Evolutionary conservation across 257 asterid species (phyloP).

Genomic region (Catharanthus roseus): DNA sequence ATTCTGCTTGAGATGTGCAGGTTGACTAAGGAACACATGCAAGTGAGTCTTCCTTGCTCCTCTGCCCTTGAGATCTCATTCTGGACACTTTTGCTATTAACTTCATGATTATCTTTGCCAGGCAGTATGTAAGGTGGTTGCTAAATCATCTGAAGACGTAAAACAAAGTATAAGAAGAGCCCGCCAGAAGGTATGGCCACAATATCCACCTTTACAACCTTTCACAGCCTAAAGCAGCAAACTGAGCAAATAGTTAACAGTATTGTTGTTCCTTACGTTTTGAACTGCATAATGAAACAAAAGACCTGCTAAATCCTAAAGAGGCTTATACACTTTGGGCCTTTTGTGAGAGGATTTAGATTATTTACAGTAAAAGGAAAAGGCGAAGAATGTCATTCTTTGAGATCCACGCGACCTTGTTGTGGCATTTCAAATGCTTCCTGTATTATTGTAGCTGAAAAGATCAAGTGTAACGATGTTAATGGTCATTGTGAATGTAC

Average conservation of each 20-base stretch:
- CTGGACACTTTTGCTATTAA: constrained; percentile 7
- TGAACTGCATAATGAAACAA: neutral
- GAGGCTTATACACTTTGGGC: neutral
- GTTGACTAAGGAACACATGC: constrained; percentile 90
- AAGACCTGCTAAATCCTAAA: neutral
- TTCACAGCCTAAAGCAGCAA: neutral
- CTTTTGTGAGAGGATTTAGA: neutral
- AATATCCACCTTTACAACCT: neutral
- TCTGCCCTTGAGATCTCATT: constrained; percentile 14
- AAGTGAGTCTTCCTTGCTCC: constrained; percentile 44
- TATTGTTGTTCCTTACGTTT: neutral
- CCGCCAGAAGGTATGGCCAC: constrained; percentile 70
- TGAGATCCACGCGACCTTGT: neutral
- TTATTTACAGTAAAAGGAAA: neutral
- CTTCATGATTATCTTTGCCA: constrained; percentile 22
- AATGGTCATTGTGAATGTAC: neutral
- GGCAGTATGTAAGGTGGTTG: constrained; percentile 90
- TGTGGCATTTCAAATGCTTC: neutral
- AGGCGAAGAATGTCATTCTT: no score
- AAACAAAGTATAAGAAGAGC: constrained; percentile 92
- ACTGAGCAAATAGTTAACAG: neutral
- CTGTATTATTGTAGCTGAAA: neutral
- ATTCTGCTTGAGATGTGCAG: constrained; percentile 34
- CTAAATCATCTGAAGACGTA: constrained; percentile 89
- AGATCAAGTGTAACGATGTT: neutral